These are phyloP conservation scores for Xerophyta viscosa DNA, from an alignment of 106 monocot species.

Conservation along the genomic window DNA sequence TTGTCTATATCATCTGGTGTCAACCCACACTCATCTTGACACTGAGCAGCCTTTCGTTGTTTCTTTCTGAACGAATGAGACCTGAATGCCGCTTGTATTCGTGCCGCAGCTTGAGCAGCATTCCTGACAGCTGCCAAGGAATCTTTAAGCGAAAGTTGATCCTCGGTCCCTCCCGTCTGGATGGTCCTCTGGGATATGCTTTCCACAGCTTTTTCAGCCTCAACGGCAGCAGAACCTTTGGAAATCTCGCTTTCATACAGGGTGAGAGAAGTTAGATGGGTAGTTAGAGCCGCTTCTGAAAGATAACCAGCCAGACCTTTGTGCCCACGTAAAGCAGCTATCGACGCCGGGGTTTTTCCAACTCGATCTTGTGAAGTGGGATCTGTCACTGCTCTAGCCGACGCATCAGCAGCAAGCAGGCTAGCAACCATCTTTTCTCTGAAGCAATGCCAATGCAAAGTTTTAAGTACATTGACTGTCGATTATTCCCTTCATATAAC, in stretches of 20 bases:
- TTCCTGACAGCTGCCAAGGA: slow-evolving; percentile 63
- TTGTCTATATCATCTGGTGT: slow-evolving; percentile 41
- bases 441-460: slow-evolving; percentile 3
- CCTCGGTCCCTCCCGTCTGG: slow-evolving; percentile 33
- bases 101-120: slow-evolving; percentile 73
- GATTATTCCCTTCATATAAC: background rate
- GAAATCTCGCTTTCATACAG: slow-evolving; percentile 47
- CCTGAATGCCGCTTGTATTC: slow-evolving; percentile 74
- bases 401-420: slow-evolving; percentile 67
- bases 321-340: slow-evolving; percentile 46
- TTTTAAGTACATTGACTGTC: no score
- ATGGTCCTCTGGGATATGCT: slow-evolving; percentile 30
- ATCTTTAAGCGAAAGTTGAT: slow-evolving; percentile 56
- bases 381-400: slow-evolving; percentile 55
- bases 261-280: slow-evolving; percentile 48
- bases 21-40: slow-evolving; percentile 27
- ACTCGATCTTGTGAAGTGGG: slow-evolving; percentile 50
- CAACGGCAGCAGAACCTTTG: slow-evolving; percentile 33
- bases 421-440: slow-evolving; percentile 79
- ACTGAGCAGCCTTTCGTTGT: slow-evolving; percentile 15
- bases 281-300: slow-evolving; percentile 50
- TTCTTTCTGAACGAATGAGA: slow-evolving; percentile 63
- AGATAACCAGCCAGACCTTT: slow-evolving; percentile 77
- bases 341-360: slow-evolving; percentile 63
- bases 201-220: slow-evolving; percentile 37